A percentile compares a stretch with the other conserved stretches of the same genome.
phyloP scores from a whole-genome alignment of 768 basidiomycete genomes.

The Cubamyces sp. region DNA sequence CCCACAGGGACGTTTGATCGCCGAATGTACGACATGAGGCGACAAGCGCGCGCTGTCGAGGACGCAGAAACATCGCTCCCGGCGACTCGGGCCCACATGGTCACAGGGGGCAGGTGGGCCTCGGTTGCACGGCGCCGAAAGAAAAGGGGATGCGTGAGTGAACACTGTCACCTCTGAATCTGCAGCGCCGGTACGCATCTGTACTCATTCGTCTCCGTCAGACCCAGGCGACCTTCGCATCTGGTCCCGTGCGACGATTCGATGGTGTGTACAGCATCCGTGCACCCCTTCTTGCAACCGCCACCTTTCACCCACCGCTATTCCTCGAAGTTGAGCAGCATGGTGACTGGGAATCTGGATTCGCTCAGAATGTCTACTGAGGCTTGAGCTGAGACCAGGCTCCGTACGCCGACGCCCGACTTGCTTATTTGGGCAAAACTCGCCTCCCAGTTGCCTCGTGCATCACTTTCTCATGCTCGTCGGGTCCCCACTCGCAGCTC shows the following conservation, averaged over 20 bases:
- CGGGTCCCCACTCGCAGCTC: slow-evolving; percentile 1
- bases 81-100: slow-evolving; percentile 1
- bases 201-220: neutral
- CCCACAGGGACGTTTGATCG: slow-evolving; percentile 22
- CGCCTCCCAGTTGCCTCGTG: slow-evolving; percentile 22
- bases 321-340: slow-evolving; percentile 1
- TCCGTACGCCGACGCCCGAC: slow-evolving; percentile 18
- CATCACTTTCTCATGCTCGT: slow-evolving; percentile 15
- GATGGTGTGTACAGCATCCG: slow-evolving; percentile 8
- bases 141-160: neutral
- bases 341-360: neutral
- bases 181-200: slow-evolving; percentile 2
- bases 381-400: neutral
- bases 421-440: slow-evolving; percentile 10
- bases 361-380: slow-evolving; percentile 3
- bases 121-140: slow-evolving; percentile 10
- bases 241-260: neutral
- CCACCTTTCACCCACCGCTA: slow-evolving; percentile 10
- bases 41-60: slow-evolving; percentile 1
- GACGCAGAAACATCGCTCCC: slow-evolving; percentile 3
- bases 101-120: slow-evolving; percentile 8
- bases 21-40: slow-evolving; percentile 21
- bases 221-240: neutral
- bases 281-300: slow-evolving; percentile 10
- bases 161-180: neutral